phyloP scores from a whole-genome alignment of 768 basidiomycete species.

The Collybia sordida region DNA sequence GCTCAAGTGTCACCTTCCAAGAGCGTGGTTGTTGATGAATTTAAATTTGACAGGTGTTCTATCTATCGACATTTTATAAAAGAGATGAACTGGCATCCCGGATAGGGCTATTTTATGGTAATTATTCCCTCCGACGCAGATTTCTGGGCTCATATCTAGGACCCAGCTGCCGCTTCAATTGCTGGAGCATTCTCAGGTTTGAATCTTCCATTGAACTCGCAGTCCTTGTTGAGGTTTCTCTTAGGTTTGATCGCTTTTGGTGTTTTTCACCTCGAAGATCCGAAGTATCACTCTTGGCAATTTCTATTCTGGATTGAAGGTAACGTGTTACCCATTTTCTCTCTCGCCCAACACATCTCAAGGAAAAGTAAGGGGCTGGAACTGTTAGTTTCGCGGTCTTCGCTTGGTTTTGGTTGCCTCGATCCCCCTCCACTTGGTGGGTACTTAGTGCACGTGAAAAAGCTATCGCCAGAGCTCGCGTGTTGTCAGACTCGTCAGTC shows the following conservation, averaged over 20 bases:
- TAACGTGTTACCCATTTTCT: conserved; percentile 4
- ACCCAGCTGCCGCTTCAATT: conserved; percentile 41
- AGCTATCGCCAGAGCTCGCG: conserved; percentile 37
- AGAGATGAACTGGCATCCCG: conserved; percentile 51
- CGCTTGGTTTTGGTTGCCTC: conserved; percentile 47
- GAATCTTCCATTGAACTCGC: background rate
- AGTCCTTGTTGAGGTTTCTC: background rate
- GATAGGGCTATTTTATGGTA: conserved; percentile 49
- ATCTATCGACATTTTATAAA: conserved; percentile 52
- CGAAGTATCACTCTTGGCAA: conserved; percentile 48
- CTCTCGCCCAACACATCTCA: background rate
- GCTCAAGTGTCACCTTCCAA: background rate
- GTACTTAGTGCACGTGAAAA: conserved; percentile 37
- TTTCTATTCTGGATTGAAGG: conserved; percentile 56
- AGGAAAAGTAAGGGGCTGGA: conserved; percentile 29
- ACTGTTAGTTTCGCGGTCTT: conserved; percentile 43
- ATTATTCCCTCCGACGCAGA: background rate
- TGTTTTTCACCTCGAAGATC: conserved; percentile 45
- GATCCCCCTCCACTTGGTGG: conserved; percentile 40
- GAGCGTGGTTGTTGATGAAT: background rate
- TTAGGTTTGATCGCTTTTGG: conserved; percentile 49
- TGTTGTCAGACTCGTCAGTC: conserved; percentile 47
- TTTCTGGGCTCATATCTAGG: background rate
- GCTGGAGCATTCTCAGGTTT: conserved; percentile 47
- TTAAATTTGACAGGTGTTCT: conserved; percentile 34